A percentile compares a stretch with the other conserved stretches of the same genome.
These are phyloP conservation scores for Nemania sp. DNA, from an alignment of 2,329 filamentous ascomycete species.

Conservation along the genomic window DNA sequence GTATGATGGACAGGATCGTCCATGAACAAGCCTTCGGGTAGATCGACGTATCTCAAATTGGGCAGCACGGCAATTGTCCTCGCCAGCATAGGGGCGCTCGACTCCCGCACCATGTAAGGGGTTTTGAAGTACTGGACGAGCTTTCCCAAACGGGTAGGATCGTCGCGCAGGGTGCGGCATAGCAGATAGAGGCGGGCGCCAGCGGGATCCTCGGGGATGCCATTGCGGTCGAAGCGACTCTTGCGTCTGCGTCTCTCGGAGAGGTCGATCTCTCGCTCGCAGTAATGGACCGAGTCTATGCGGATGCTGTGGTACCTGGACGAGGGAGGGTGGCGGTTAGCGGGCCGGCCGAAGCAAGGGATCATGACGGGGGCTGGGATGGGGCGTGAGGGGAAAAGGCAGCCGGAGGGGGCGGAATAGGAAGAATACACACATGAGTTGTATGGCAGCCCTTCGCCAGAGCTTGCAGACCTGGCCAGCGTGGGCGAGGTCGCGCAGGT, in stretches of 20 bases:
- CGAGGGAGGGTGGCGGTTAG: slow-evolving; percentile 15
- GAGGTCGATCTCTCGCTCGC: slow-evolving; percentile 80
- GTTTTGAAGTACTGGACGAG: slow-evolving; percentile 81
- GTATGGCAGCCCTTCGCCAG: slow-evolving; percentile 64
- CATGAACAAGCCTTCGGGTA: slow-evolving; percentile 84
- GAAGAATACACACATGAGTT: slow-evolving; percentile 61
- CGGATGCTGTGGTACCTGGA: slow-evolving; percentile 83
- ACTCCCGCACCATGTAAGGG: slow-evolving; percentile 93
- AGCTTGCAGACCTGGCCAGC: slow-evolving; percentile 74
- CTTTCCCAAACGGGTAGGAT: slow-evolving; percentile 68
- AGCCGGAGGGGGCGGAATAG: background rate
- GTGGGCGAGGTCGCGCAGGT: slow-evolving; percentile 84
- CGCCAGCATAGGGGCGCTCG: slow-evolving; percentile 80
- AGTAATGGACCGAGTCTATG: slow-evolving; percentile 94
- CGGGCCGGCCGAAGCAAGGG: slow-evolving; percentile 3
- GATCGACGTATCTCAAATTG: slow-evolving; percentile 85
- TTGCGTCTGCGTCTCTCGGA: slow-evolving; percentile 77
- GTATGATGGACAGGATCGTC: slow-evolving; percentile 77
- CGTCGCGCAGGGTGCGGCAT: slow-evolving; percentile 79
- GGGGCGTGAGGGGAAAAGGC: background rate
- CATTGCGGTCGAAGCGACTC: slow-evolving; percentile 75
- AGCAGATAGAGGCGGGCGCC: slow-evolving; percentile 76
- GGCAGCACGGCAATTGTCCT: slow-evolving; percentile 83
- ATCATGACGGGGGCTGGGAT: background rate
- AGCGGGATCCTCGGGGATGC: slow-evolving; percentile 79